phyloP scores from a whole-genome alignment of 2,329 filamentous ascomycete genomes.

The Eutypella sp. region DNA sequence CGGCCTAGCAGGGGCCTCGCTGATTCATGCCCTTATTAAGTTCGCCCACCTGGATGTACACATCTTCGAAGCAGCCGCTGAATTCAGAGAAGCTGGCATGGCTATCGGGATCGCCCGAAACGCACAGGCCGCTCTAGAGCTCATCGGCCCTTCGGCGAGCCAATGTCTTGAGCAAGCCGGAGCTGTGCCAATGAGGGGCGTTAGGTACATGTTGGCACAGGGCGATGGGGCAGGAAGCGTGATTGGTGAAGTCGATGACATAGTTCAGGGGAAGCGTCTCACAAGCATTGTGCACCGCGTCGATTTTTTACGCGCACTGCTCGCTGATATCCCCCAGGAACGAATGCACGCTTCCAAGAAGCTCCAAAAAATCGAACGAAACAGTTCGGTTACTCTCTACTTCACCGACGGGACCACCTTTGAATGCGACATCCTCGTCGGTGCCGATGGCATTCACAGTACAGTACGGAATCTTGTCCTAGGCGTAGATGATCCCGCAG shows the following conservation, averaged over 20 bases:
- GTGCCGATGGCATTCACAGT: constrained; percentile 35
- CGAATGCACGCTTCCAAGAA: constrained; percentile 20
- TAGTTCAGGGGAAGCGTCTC: constrained; percentile 5
- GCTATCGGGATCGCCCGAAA: constrained; percentile 17
- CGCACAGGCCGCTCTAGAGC: constrained; percentile 15
- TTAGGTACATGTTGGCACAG: constrained; percentile 16
- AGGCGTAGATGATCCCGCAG: constrained; percentile 18
- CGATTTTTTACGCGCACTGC: constrained; percentile 11
- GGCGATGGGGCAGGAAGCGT: constrained; percentile 8
- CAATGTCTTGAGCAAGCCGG: constrained; percentile 10
- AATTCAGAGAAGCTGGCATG: constrained; percentile 14
- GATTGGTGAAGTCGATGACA: constrained; percentile 7
- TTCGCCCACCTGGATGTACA: constrained; percentile 14
- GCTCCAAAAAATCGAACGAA: constrained; percentile 7
- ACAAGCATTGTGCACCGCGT: constrained; percentile 16
- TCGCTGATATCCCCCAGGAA: constrained; percentile 10
- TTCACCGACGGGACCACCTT: constrained; percentile 17
- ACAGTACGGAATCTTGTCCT: constrained; percentile 30
- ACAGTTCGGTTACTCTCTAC: constrained; percentile 5
- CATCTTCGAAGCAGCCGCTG: constrained; percentile 15
- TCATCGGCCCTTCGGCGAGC: constrained; percentile 8
- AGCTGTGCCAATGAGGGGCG: constrained; percentile 17
- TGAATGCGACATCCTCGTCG: constrained; percentile 32
- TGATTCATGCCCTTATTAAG: constrained; percentile 11
- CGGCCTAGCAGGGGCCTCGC: neutral